These are phyloP conservation scores for Sporodiniella umbellata DNA, from an alignment of 371 early-diverging fungal genomes.

Conservation along the genomic window DNA sequence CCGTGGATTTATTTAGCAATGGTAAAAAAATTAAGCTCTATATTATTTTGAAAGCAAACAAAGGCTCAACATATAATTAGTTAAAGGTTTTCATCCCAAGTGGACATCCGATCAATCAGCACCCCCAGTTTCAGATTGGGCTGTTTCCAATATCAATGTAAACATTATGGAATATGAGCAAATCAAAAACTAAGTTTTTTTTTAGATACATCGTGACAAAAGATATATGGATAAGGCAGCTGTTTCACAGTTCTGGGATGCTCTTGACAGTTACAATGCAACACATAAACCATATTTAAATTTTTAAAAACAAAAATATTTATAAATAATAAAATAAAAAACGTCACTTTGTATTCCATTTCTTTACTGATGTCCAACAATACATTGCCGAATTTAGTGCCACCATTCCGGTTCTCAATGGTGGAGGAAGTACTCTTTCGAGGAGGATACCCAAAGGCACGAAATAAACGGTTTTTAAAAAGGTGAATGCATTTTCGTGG, in stretches of 20 bases:
- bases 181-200: not conserved
- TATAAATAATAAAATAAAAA: not conserved
- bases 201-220: conserved; percentile 67
- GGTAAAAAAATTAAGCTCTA: conserved; percentile 43
- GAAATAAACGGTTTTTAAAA: conserved; percentile 82
- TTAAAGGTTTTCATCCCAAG: conserved; percentile 78
- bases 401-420: conserved; percentile 82
- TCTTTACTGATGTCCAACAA: not conserved
- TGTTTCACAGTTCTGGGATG: conserved; percentile 78
- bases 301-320: conserved; percentile 32
- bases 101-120: conserved; percentile 70
- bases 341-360: not conserved
- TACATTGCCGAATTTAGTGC: conserved; percentile 60
- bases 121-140: conserved; percentile 67
- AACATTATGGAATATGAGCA: too few relatives aligned
- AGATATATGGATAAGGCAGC: conserved; percentile 75
- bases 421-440: conserved; percentile 81
- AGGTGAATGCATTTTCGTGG: conserved; percentile 28
- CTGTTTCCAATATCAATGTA: conserved; percentile 69
- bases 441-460: conserved; percentile 84
- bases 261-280: conserved; percentile 63
- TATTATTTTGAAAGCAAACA: not conserved
- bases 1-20: conserved; percentile 76
- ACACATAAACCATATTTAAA: conserved; percentile 54
- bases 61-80: conserved; percentile 18